Evolutionary conservation across 2,329 filamentous ascomycete genomes (phyloP), one percentile per base, ranked within the genome.

Genomic region (Hypoxylon sp.): DNA sequence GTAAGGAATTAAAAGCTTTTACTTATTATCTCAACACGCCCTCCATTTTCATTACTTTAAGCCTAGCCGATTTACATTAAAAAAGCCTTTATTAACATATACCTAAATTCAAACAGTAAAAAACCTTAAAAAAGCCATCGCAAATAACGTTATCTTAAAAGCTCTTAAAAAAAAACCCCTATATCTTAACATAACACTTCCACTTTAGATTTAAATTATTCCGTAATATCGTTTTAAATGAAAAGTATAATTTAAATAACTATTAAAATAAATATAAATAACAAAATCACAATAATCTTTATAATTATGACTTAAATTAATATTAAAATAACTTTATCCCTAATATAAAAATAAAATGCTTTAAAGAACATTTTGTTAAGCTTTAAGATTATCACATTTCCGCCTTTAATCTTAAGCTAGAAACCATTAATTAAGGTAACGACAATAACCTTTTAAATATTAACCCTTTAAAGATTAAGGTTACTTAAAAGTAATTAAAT

Each of bases 401-500:
- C 5, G 23, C 27, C 27, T 29, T 47, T 27, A 47, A 47, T 47
- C 27, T 47, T 25, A 47, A 29, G 12, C n/a, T 29, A n/a, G 16
- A 47, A 29, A n/a, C 23, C n/a, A 47, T 47, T 47, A 47, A 29
- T 14, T 47, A 47, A 14, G 23, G 27, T 27, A 11, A 29, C 23
- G 27, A n/a, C 2, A n/a, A 8, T n/a, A 47, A 47, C n/a, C 27
- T 16, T 29, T 47, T 47, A 47, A 47, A 29, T 8, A n/a, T 47
- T 29, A 47, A 47, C n/a, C 16, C 27, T 29, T 29, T 47, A 47
- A 29, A 47, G 14, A 8, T 47, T 47, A 47, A 47, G 3, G 7
- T 47, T 47, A 47, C n/a, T 47, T 47, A 47, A 47, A 8, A 47
- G 6, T 47, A 47, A 29, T 29, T 47, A 29, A 47, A 47, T 47